phyloP scores from a whole-genome alignment of 1,284 basidiomycete genomes.

The Termitomyces sp. region DNA sequence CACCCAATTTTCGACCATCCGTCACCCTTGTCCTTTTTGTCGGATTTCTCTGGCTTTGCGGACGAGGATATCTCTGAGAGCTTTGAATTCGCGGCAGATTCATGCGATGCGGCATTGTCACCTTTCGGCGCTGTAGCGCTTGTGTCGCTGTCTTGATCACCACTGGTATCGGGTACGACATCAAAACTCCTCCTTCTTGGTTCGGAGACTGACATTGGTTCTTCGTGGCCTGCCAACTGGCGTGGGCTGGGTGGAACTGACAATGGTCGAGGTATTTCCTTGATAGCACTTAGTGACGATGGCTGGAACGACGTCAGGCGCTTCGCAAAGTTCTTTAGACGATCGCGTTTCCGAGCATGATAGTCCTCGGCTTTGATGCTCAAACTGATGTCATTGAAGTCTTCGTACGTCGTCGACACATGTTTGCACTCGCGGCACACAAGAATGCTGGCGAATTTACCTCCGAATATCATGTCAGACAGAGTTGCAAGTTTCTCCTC shows the following conservation, averaged over 20 bases:
- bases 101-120: constrained; percentile 17
- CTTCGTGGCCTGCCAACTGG: constrained; percentile 21
- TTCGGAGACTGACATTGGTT: constrained; percentile 20
- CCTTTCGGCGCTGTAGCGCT: constrained; percentile 18
- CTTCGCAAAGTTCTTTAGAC: constrained; percentile 66
- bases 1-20: constrained; percentile 57
- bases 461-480: constrained; percentile 87
- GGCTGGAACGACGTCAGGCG: constrained; percentile 42
- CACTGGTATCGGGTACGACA: constrained; percentile 22
- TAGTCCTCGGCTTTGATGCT: constrained; percentile 82
- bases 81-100: constrained; percentile 24
- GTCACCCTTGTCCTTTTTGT: constrained; percentile 38
- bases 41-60: constrained; percentile 28
- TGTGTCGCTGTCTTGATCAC: constrained; percentile 14
- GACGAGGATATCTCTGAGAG: constrained; percentile 25
- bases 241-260: constrained; percentile 48
- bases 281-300: constrained; percentile 17
- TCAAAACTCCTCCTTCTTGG: constrained; percentile 40
- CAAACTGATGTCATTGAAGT: constrained; percentile 90
- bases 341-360: constrained; percentile 62
- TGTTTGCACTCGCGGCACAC: constrained; percentile 93
- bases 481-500: constrained; percentile 63
- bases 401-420: constrained; percentile 87
- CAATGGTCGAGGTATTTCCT: constrained; percentile 38
- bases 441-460: constrained; percentile 82